Percentiles rank a stretch among this genome's conserved stretches.
phyloP scores from a whole-genome alignment of 768 basidiomycete genomes.

The Rhodotorula diobovata region DNA sequence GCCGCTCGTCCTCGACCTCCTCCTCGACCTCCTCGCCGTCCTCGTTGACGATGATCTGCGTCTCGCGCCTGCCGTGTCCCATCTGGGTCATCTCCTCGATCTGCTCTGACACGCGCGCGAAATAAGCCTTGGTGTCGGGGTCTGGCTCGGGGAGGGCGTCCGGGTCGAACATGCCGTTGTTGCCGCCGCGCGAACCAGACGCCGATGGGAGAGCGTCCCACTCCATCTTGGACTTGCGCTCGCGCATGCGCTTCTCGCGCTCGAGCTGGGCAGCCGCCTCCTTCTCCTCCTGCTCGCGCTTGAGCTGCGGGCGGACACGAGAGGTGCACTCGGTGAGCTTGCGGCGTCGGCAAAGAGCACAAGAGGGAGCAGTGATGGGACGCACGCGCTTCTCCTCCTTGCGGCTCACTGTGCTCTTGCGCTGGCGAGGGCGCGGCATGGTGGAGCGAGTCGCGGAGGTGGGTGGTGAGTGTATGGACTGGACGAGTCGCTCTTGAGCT shows the following conservation, averaged over 20 bases:
- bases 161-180: constrained; percentile 12
- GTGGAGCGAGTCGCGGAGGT: neutral
- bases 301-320: constrained; percentile 3
- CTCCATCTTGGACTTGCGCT: constrained; percentile 32
- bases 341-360: neutral
- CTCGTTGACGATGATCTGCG: constrained; percentile 22
- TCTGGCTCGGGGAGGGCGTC: constrained; percentile 39
- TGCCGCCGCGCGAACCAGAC: neutral
- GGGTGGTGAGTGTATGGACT: neutral
- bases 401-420: constrained; percentile 31
- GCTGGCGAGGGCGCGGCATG: constrained; percentile 38
- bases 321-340: neutral
- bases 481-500: too few relatives aligned
- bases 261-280: constrained; percentile 25
- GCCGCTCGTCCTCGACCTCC: constrained; percentile 54
- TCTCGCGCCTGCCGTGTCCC: constrained; percentile 15
- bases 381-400: constrained; percentile 37
- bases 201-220: constrained; percentile 20
- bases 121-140: constrained; percentile 45
- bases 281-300: constrained; percentile 32
- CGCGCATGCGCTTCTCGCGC: constrained; percentile 20
- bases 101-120: constrained; percentile 38
- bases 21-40: constrained; percentile 39
- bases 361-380: too few relatives aligned
- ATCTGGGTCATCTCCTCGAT: constrained; percentile 42